Evolutionary conservation across 139 green algal species (phyloP), one percentile per base, ranked within the genome.

Genomic region (Coelastrella sp.): DNA sequence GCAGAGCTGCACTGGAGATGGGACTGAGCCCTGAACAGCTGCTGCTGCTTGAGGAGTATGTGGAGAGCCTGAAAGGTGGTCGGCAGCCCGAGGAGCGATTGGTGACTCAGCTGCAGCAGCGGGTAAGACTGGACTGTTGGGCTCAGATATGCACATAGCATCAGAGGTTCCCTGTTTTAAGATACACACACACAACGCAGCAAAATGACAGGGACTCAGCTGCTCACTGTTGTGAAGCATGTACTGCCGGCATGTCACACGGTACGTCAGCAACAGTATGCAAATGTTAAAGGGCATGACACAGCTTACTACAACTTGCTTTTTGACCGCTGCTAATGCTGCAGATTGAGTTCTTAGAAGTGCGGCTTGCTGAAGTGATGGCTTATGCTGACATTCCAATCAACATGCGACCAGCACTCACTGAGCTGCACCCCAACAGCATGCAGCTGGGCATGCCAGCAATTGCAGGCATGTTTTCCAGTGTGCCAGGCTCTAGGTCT

Each of bases 1-100:
- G 96, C 3, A 94, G 89, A 49, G 92, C 61, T 24, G 95, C 96
- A 61, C 83, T 96, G 22, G 90, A 95, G 60, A 89, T 96, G 92
- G 94, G 94, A 25, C 90, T 97, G 25, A 93, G 83, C 6, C 91
- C 94, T 20, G 94, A 95, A 61, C 95, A 97, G 94, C 92, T 97
- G 82, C 89, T 94, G 87, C 90, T 96, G 91, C 75, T 97, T 76
- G 95, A 97, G 87, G 82, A 96, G 87, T 96, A 94, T 79, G 95
- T 95, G 15, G 95, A 98, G 49, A 82, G 91, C 19, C 85, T 97
- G 35, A 96, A 95, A 91, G 78, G 93, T 61, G 92, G 91, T 7
- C 61, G 91, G 8, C 83, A 84, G 12, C 81, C 94, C 6, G 93
- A 97, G 90, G 93, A 88, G 27, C 84, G 91, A 6, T 80, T 96